Base-by-base conservation (phyloP, 768 basidiomycete species). In the Symmetrospora coprosmae region DNA sequence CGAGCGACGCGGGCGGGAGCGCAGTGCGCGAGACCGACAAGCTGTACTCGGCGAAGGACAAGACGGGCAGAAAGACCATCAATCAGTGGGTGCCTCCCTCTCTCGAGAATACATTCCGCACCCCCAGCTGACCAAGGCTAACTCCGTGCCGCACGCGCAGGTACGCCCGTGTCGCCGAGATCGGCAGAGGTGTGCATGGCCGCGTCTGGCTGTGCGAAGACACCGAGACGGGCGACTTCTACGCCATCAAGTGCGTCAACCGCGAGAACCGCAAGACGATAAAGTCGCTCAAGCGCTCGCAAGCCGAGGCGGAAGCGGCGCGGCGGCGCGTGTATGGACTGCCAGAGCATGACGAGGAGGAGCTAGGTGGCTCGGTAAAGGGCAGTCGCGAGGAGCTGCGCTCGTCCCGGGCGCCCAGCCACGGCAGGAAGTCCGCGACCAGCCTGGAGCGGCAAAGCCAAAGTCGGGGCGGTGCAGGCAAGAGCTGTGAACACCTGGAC, bases 121-220 rank as follows among this genome's bases (percentile, higher is more conserved):
- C 17, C 19, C 19, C 25, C n/a, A 14, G 53, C 39, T 43, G n/a
- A 45, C 34, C n/a, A n/a, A n/a, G n/a, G n/a, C n/a, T n/a, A n/a
- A n/a, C n/a, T n/a, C n/a, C n/a, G n/a, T 19, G 11, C 16, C 33
- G 49, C 11, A 13, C 17, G 5, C 21, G n/a, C 34, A 61, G 60
- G 39, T 61, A 61, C 33, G 75, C 82, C 47, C 81, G 89, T 59
- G 76, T 82, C 52, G 76, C 78, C 56, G 79, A 80, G 68, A 82
- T 94, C 21, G 91, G 91, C 21, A 80, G 79, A 60, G 91, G 91
- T 13, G 86, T 87, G 70, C 90, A 94, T 69, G 91, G 91, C 47
- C 81, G 84, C 68, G 91, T 96, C 63, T 85, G 81, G 73, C 76
- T 85, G 3, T 87, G 86, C 33, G 78, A 69, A 70, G 74, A 37